Percentiles rank a stretch among this genome's conserved stretches.
These are phyloP conservation scores for Cyclospora cayetanensis DNA, from an alignment of 169 alveolate species.

Conservation along the genomic window DNA sequence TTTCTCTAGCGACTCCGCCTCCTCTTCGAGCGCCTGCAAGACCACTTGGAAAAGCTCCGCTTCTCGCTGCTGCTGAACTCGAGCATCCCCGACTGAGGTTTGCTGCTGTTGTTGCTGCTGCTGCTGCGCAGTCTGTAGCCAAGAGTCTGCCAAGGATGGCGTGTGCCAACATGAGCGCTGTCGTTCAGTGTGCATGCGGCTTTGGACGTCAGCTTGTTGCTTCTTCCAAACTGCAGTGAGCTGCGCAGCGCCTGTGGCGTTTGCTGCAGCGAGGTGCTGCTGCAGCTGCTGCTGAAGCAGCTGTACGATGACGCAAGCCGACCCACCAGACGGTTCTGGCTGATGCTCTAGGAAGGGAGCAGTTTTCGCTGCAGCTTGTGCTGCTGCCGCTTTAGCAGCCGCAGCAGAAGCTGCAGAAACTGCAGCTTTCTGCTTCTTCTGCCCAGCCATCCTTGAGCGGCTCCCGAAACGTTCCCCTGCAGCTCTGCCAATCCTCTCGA, in stretches of 20 bases:
- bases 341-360: background rate
- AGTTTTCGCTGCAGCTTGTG: background rate
- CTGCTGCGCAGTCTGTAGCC: background rate
- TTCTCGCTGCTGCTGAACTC: conserved; percentile 34
- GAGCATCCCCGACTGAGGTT: background rate
- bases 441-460: no score
- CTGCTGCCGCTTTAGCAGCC: conserved; percentile 8
- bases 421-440: no score
- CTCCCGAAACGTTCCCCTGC: no score
- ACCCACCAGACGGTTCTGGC: background rate
- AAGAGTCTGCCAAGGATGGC: background rate
- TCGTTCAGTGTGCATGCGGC: background rate
- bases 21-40: conserved; percentile 25
- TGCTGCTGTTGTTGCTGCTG: conserved; percentile 51
- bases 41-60: conserved; percentile 13
- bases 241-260: conserved; percentile 16
- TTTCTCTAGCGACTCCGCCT: background rate
- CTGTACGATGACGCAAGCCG: background rate
- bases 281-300: conserved; percentile 56
- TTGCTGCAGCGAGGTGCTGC: conserved; percentile 34
- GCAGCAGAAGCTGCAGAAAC: conserved; percentile 34
- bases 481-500: no score
- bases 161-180: no score
- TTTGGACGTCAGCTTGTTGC: conserved; percentile 2
- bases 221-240: background rate